Percentiles rank a stretch among this genome's conserved stretches.
phyloP scores from a whole-genome alignment of 306 rosid species.

The Oxytropis ochrocephala region DNA sequence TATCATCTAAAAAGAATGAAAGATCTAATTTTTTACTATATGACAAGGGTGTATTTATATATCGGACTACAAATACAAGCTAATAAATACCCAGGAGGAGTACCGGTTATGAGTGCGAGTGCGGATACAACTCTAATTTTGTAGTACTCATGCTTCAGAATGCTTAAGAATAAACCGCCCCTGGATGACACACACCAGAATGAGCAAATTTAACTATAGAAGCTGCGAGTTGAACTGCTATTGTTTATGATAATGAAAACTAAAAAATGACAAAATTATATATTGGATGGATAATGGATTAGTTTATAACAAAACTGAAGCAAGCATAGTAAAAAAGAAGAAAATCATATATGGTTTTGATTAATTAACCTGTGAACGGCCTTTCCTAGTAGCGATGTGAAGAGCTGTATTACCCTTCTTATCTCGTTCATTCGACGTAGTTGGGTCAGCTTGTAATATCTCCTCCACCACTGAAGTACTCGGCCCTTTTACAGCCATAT shows the following conservation, averaged over 20 bases:
- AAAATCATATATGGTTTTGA: not conserved
- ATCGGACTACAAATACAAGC: no score
- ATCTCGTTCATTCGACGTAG: constrained; percentile 67
- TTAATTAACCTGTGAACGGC: constrained; percentile 63
- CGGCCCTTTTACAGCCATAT: constrained; percentile 92
- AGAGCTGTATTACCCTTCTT: constrained; percentile 88
- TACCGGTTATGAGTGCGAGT: no score
- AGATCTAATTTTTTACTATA: no score
- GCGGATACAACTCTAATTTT: no score
- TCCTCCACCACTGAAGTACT: constrained; percentile 59
- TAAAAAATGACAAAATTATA: not conserved
- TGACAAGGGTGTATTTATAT: no score
- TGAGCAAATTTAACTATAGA: not conserved
- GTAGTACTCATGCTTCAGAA: no score
- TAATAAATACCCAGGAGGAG: no score
- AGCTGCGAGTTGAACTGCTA: not conserved
- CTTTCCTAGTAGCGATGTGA: constrained; percentile 88
- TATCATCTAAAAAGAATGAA: no score
- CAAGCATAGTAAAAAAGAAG: not conserved
- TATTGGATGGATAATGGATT: not conserved
- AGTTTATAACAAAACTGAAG: constrained; percentile 11
- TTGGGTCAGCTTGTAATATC: constrained; percentile 46
- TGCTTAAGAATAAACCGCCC: not conserved
- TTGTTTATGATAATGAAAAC: not conserved
- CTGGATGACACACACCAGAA: not conserved